Percentiles rank a stretch among this genome's conserved stretches.
These are phyloP conservation scores for Plantago ovata DNA, from an alignment of 257 asterid species.

Conservation along the genomic window DNA sequence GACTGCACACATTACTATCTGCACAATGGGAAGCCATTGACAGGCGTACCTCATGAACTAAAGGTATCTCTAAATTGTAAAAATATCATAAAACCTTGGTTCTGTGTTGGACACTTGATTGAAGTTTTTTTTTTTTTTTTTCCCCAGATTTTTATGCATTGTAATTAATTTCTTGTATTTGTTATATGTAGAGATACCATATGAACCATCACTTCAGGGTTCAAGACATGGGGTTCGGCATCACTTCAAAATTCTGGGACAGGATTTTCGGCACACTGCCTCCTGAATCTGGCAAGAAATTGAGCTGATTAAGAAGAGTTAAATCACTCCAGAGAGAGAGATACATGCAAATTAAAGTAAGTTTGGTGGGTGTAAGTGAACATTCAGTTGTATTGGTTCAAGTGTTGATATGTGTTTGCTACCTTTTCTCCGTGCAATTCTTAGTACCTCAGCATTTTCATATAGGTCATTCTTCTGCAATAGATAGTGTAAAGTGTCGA, in stretches of 20 bases:
- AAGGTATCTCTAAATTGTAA: slow-evolving; percentile 42
- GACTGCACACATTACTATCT: slow-evolving; percentile 84
- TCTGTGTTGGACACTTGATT: not conserved
- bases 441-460: too few species aligned
- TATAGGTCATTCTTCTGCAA: too few species aligned
- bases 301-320: too few species aligned
- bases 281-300: slow-evolving; percentile 10
- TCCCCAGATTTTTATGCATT: not conserved
- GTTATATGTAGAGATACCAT: slow-evolving; percentile 68
- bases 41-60: slow-evolving; percentile 43
- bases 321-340: too few species aligned
- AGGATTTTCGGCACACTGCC: slow-evolving; percentile 81
- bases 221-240: slow-evolving; percentile 80
- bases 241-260: slow-evolving; percentile 87
- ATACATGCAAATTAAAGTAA: too few species aligned
- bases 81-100: not conserved
- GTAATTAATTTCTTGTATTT: not conserved
- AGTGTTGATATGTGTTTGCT: too few species aligned
- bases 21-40: slow-evolving; percentile 81
- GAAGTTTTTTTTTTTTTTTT: not conserved
- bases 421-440: too few species aligned
- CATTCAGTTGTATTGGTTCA: too few species aligned
- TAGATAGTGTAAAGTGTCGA: too few species aligned
- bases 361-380: too few species aligned
- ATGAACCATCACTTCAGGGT: slow-evolving; percentile 86